phyloP scores from a whole-genome alignment of 805 yeast genomes.

The Huiozyma naganishii region DNA sequence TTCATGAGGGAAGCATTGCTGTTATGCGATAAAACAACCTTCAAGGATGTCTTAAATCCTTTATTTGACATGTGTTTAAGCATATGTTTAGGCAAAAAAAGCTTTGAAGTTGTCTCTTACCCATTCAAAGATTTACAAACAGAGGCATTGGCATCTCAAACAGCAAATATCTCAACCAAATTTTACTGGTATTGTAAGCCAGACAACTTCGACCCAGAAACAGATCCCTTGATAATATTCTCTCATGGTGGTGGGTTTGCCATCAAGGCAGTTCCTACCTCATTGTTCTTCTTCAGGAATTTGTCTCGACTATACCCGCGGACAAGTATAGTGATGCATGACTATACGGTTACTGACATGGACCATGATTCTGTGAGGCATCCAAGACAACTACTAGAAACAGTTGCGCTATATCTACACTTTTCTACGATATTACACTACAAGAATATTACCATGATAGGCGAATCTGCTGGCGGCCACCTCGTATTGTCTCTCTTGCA shows the following conservation, averaged over 20 bases:
- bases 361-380: neutral
- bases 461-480: constrained; percentile 25
- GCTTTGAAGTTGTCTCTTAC: neutral
- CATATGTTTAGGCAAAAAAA: neutral
- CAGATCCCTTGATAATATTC: constrained; percentile 12
- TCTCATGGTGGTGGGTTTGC: constrained; percentile 24
- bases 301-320: constrained; percentile 8
- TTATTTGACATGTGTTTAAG: constrained; percentile 4
- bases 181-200: constrained; percentile 9
- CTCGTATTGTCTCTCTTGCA: constrained; percentile 11
- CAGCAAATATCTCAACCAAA: neutral
- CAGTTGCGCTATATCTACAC: constrained; percentile 8
- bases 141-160: neutral
- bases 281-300: constrained; percentile 8
- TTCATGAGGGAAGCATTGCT: constrained; percentile 10
- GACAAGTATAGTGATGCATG: constrained; percentile 10
- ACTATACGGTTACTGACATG: constrained; percentile 9
- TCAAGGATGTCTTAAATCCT: constrained; percentile 10
- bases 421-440: constrained; percentile 3
- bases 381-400: constrained; percentile 8
- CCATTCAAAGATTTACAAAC: no score
- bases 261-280: constrained; percentile 8
- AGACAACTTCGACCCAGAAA: constrained; percentile 7
- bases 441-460: constrained; percentile 11
- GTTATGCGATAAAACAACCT: constrained; percentile 5